Percentiles rank a stretch among this genome's conserved stretches.
These are phyloP conservation scores for Ricinus communis DNA, from an alignment of 345 rosid species.

Conservation along the genomic window DNA sequence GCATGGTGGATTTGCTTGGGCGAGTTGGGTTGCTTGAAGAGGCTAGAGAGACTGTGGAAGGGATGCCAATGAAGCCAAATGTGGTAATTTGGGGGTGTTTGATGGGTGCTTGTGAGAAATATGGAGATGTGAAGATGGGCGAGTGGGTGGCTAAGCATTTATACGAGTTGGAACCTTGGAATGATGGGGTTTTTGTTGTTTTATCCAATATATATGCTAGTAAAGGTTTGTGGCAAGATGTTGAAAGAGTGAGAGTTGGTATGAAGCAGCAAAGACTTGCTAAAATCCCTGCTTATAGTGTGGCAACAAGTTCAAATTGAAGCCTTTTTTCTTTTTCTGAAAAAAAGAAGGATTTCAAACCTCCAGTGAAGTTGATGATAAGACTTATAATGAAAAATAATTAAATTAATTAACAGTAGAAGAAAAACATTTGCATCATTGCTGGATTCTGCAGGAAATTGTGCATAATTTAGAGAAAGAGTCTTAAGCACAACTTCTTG, in stretches of 20 bases:
- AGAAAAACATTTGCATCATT: too few species aligned
- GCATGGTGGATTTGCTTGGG: slow-evolving; percentile 76
- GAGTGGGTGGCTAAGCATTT: slow-evolving; percentile 81
- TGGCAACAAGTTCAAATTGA: slow-evolving; percentile 34
- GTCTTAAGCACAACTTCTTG: too few species aligned
- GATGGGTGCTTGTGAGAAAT: slow-evolving; percentile 91
- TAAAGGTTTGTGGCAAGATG: slow-evolving; percentile 74
- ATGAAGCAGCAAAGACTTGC: slow-evolving; percentile 56
- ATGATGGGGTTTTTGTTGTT: slow-evolving; percentile 78
- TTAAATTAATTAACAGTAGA: too few species aligned
- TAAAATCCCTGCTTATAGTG: slow-evolving; percentile 73
- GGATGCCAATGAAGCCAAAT: slow-evolving; percentile 77
- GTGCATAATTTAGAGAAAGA: too few species aligned
- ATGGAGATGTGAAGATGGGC: slow-evolving; percentile 62
- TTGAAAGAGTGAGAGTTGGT: slow-evolving; percentile 61
- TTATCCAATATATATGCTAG: slow-evolving; percentile 80
- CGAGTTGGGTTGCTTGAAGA: slow-evolving; percentile 70
- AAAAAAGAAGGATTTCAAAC: too few species aligned
- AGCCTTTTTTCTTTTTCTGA: too few species aligned
- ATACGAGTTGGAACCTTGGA: slow-evolving; percentile 72
- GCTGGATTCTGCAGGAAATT: too few species aligned
- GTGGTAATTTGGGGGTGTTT: slow-evolving; percentile 78
- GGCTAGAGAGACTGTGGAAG: slow-evolving; percentile 56
- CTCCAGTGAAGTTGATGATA: too few species aligned
- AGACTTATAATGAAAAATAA: too few species aligned